A percentile compares a stretch with the other conserved stretches of the same genome.
These are phyloP conservation scores for Jatropha podagrica DNA, from an alignment of 441 rosid genomes.

Conservation along the genomic window DNA sequence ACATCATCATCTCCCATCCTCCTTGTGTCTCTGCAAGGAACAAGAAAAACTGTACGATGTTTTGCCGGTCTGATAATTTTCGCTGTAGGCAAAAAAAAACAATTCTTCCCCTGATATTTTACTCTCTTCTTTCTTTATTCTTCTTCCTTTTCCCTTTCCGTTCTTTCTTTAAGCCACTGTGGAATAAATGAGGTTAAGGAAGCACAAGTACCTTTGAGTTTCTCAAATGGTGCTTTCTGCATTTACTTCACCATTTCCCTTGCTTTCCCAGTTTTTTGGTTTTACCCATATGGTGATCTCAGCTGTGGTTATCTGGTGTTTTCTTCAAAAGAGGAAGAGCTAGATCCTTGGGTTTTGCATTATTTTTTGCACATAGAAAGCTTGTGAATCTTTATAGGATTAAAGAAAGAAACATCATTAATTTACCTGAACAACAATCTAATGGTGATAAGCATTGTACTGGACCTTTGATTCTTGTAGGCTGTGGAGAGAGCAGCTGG, in stretches of 20 bases:
- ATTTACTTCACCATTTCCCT: not conserved
- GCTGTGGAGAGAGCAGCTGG: conserved; percentile 99
- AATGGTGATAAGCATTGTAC: not conserved
- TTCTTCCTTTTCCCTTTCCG: not conserved
- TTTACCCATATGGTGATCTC: not conserved
- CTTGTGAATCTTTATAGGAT: no score
- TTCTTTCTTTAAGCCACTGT: not conserved
- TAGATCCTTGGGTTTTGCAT: not conserved
- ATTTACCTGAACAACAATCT: not conserved
- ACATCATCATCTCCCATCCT: not conserved
- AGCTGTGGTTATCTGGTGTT: not conserved
- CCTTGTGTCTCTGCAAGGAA: not conserved
- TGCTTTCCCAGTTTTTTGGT: not conserved
- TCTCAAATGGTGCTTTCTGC: not conserved
- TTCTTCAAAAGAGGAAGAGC: not conserved
- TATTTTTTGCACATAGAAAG: not conserved
- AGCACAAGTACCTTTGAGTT: not conserved
- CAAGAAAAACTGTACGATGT: not conserved
- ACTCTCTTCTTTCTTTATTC: not conserved
- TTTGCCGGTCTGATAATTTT: not conserved
- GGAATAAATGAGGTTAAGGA: not conserved
- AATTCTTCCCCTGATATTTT: not conserved
- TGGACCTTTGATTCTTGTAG: conserved; percentile 36
- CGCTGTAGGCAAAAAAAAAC: no score
- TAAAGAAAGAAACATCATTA: not conserved